Percentiles rank a stretch among this genome's conserved stretches.
Conservation (phyloP, 2,329 filamentous ascomycete species). For the Chaetomiaceae sp. region DNA sequence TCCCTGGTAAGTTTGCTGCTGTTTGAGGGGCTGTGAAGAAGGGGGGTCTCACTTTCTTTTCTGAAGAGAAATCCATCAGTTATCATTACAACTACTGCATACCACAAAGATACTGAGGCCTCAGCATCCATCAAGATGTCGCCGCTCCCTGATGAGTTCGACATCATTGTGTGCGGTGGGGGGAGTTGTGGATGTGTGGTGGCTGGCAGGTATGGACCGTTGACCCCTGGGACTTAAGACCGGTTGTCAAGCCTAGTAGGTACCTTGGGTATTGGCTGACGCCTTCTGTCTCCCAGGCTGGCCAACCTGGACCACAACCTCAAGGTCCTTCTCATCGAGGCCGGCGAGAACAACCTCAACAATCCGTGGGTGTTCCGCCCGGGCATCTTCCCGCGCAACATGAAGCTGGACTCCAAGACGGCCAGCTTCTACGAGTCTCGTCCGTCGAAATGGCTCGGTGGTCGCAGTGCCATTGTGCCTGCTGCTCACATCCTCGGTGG, state of each 20-base stretch:
- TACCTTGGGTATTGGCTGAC: too few relatives aligned
- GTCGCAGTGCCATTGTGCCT: conserved; percentile 68
- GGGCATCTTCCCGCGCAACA: conserved; percentile 72
- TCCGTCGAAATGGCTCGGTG: conserved; percentile 66
- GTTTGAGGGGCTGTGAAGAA: too few relatives aligned
- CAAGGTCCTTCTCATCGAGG: conserved; percentile 65
- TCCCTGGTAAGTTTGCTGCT: too few relatives aligned
- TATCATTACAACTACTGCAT: too few relatives aligned
- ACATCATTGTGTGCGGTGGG: conserved; percentile 74
- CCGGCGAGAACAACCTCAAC: conserved; percentile 68
- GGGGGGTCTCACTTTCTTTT: too few relatives aligned
- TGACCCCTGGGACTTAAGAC: too few relatives aligned
- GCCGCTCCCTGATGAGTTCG: conserved; percentile 68
- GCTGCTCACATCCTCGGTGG: conserved; percentile 68
- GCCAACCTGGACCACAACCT: conserved; percentile 73
- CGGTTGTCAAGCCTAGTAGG: too few relatives aligned
- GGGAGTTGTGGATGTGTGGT: conserved; percentile 62
- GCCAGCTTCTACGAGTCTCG: conserved; percentile 77
- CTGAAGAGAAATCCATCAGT: too few relatives aligned
- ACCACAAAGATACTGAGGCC: too few relatives aligned
- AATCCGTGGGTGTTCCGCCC: conserved; percentile 74
- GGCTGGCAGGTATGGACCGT: conserved; percentile 45
- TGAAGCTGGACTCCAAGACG: conserved; percentile 74
- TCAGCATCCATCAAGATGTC: conserved; percentile 31
- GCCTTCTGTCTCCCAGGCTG: conserved; percentile 45